phyloP scores from a whole-genome alignment of 345 rosid species.

The Erodium maritimum region DNA sequence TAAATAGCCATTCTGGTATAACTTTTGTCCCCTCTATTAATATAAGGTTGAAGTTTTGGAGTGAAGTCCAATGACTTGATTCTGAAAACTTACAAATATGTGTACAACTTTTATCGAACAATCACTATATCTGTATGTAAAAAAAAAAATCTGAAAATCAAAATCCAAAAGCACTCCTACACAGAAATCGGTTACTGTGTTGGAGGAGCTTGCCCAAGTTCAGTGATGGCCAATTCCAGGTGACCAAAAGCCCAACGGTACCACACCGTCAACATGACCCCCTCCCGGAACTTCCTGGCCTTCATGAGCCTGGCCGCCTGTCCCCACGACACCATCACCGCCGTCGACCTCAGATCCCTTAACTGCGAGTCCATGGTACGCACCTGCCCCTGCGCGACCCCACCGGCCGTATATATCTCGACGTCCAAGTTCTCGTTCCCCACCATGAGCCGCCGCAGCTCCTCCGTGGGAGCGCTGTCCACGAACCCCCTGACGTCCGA shows the following conservation, averaged over 20 bases:
- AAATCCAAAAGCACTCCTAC: too few relatives aligned
- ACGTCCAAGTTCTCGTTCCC: not conserved
- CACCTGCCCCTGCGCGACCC: not conserved
- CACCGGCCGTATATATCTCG: not conserved
- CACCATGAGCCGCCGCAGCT: not conserved
- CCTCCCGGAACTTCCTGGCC: not conserved
- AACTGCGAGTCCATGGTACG: not conserved
- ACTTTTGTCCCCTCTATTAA: too few relatives aligned
- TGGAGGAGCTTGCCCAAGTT: not conserved
- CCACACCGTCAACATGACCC: not conserved
- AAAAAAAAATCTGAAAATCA: too few relatives aligned
- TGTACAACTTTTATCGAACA: too few relatives aligned
- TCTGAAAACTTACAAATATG: too few relatives aligned
- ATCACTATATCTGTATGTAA: too few relatives aligned
- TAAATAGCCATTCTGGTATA: too few relatives aligned
- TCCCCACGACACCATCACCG: not conserved
- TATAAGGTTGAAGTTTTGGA: too few relatives aligned
- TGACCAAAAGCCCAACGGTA: not conserved
- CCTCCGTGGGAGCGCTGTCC: not conserved
- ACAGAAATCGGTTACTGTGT: too few relatives aligned
- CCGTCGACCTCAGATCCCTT: not conserved
- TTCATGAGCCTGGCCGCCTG: not conserved
- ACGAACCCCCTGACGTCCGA: not conserved
- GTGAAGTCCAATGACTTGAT: too few relatives aligned
- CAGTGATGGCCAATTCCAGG: not conserved